These are phyloP conservation scores for Yamadazyma endophytica DNA, from an alignment of 805 yeast genomes.

Conservation along the genomic window DNA sequence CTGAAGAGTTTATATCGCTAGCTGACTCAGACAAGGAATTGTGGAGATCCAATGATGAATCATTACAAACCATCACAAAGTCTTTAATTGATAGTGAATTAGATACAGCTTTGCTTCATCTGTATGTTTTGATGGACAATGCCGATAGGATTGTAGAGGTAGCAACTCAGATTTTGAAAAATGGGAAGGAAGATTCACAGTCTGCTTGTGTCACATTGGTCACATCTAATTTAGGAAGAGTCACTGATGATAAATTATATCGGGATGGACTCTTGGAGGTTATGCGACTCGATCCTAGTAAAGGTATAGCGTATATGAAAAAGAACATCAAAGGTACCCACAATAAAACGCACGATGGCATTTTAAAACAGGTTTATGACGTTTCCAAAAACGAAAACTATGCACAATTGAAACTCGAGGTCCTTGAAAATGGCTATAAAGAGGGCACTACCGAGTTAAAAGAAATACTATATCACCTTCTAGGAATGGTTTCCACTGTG, in stretches of 20 bases:
- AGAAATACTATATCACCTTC: slow-evolving; percentile 25
- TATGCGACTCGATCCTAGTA: slow-evolving; percentile 22
- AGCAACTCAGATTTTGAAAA: too few species aligned
- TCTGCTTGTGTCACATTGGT: too few species aligned
- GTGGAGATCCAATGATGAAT: slow-evolving; percentile 10
- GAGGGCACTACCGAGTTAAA: slow-evolving; percentile 14
- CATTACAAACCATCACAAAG: slow-evolving; percentile 4
- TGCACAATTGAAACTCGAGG: slow-evolving; percentile 28
- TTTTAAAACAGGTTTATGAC: slow-evolving; percentile 25
- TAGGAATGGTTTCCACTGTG: slow-evolving; percentile 14
- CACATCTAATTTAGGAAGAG: slow-evolving; percentile 5
- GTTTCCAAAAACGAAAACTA: slow-evolving; percentile 19
- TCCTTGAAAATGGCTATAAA: slow-evolving; percentile 25
- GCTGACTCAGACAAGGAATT: slow-evolving; percentile 9
- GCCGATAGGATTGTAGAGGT: slow-evolving; percentile 5
- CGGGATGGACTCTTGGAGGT: slow-evolving; percentile 29
- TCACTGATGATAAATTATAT: slow-evolving; percentile 21
- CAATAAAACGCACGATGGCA: slow-evolving; percentile 22
- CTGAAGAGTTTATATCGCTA: slow-evolving; percentile 11
- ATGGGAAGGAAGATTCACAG: too few species aligned
- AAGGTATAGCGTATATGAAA: slow-evolving; percentile 29
- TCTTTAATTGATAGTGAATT: slow-evolving; percentile 3
- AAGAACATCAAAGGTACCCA: slow-evolving; percentile 20
- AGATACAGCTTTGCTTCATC: slow-evolving; percentile 7
- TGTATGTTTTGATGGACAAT: slow-evolving; percentile 7